Evolutionary conservation across 345 rosid species (phyloP), one percentile per base, ranked within the genome.

Genomic region (Eucalyptus curtisii): DNA sequence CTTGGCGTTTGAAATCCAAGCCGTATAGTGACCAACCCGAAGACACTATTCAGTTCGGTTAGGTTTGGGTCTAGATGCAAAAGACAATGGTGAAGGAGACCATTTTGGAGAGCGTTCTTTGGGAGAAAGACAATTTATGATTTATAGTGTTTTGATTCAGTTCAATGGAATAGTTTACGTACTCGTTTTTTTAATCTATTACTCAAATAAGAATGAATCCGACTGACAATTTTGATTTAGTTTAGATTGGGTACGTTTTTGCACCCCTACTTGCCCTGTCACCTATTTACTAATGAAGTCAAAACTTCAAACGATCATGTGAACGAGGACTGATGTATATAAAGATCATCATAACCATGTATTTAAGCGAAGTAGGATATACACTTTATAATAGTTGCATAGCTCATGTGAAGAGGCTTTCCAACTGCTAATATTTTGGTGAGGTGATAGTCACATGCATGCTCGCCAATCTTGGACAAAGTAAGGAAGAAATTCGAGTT

Each of bases 21-120:
- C 10, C 7, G 0, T 59, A 27, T 59, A 59, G 31, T 59, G 27
- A 27, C 16, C 15, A 12, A 59, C 13, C 15, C 0, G 4, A 12
- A 52, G 57, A 52, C 57, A 52, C 57, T 20, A 20, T 52, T 20
- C 10, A 1, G 10, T 50, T 47, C 9, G 0, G 19, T n/a, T 64
- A 1, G 40, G 0, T 64, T 13, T 7, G 5, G 37, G 3, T 30
- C 3, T 3, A 7, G 19, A 3, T 64, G 5, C 76, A 64, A 7
- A n/a, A 64, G 76, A n/a, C 20, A 64, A 64, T 3, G 22, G 8
- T n/a, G 11, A n/a, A 64, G 17, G 76, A n/a, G 20, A 64, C 37
- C 5, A 7, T 64, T 9, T 64, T 64, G 10, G 37, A n/a, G 10
- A 20, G 2, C 22, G 0, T n/a, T 64, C 10, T n/a, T n/a, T 1